Evolutionary conservation across 768 basidiomycete genomes (phyloP).

Genomic region (Leccinum uliginosum): DNA sequence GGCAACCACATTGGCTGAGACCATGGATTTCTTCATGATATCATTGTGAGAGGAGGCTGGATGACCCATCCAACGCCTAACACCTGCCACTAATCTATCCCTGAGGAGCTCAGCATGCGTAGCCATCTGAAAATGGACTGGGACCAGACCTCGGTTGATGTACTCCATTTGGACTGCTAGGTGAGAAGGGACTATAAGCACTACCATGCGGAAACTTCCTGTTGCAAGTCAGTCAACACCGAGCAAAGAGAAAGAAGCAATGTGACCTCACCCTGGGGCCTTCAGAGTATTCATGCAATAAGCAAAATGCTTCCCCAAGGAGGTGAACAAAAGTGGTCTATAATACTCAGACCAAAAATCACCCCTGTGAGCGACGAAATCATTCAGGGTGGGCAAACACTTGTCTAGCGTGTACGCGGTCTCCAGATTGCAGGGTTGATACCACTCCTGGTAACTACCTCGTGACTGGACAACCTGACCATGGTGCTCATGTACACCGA

Average conservation of each 20-base stretch:
- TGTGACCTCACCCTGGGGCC: slow-evolving; percentile 61
- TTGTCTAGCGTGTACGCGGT: slow-evolving; percentile 64
- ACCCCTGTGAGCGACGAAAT: slow-evolving; percentile 54
- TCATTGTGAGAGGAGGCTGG: slow-evolving; percentile 40
- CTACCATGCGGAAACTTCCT: slow-evolving; percentile 70
- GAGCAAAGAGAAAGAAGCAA: background rate
- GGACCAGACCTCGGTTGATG: slow-evolving; percentile 37
- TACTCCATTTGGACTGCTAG: slow-evolving; percentile 41
- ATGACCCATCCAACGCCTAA: slow-evolving; percentile 72
- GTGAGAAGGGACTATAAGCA: slow-evolving; percentile 72
- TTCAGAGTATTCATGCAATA: slow-evolving; percentile 91
- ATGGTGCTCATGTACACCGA: slow-evolving; percentile 65
- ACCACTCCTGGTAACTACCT: slow-evolving; percentile 85
- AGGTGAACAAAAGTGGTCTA: slow-evolving; percentile 77
- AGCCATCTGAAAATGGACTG: slow-evolving; percentile 20
- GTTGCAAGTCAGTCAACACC: background rate
- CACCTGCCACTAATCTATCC: slow-evolving; percentile 68
- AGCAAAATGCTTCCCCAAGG: slow-evolving; percentile 83
- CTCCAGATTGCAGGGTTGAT: slow-evolving; percentile 61
- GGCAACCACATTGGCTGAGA: slow-evolving; percentile 26
- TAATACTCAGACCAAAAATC: slow-evolving; percentile 93
- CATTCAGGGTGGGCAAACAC: slow-evolving; percentile 55
- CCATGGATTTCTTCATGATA: slow-evolving; percentile 37
- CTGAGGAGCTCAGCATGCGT: background rate
- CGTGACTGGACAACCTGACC: slow-evolving; percentile 49